Percentiles rank a stretch among this genome's conserved stretches.
Evolutionary conservation across 306 rosid species (phyloP).

Genomic region (Herpetospermum pedunculosum): DNA sequence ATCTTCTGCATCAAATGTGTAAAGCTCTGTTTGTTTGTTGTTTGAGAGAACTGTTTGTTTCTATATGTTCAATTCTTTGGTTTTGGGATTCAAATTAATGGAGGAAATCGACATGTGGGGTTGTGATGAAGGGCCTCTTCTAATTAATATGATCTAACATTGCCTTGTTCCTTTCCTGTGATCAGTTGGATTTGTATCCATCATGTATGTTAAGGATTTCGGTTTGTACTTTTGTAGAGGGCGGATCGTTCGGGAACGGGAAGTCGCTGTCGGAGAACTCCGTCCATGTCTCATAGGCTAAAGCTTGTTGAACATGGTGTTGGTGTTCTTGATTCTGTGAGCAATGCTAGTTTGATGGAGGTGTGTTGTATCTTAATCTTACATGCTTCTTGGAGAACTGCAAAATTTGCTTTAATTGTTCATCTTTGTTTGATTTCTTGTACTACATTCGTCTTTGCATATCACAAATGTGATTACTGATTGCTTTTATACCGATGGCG

Average conservation of each 20-base stretch:
- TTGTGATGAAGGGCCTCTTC: not conserved
- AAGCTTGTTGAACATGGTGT: conserved; percentile 45
- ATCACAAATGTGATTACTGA: no score
- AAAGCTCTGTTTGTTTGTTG: not conserved
- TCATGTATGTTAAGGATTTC: not conserved
- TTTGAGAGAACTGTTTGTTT: not conserved
- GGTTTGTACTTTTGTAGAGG: conserved; percentile 35
- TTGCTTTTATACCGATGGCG: not conserved
- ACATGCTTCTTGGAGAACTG: not conserved
- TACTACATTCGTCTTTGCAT: no score
- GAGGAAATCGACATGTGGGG: not conserved
- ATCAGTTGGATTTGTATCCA: not conserved
- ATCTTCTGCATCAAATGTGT: not conserved
- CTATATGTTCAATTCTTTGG: not conserved
- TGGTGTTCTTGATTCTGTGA: conserved; percentile 52
- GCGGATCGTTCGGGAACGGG: conserved; percentile 88
- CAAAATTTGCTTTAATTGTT: not conserved
- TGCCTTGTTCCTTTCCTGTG: not conserved
- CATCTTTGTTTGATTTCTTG: not conserved
- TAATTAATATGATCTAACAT: not conserved
- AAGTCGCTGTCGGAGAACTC: conserved; percentile 60
- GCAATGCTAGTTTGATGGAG: conserved; percentile 92
- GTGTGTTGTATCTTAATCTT: conserved; percentile 19
- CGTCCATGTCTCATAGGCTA: conserved; percentile 54
- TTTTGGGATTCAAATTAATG: not conserved